Conservation (phyloP, 164 flowering plant species). For the Buxus sempervirens region DNA sequence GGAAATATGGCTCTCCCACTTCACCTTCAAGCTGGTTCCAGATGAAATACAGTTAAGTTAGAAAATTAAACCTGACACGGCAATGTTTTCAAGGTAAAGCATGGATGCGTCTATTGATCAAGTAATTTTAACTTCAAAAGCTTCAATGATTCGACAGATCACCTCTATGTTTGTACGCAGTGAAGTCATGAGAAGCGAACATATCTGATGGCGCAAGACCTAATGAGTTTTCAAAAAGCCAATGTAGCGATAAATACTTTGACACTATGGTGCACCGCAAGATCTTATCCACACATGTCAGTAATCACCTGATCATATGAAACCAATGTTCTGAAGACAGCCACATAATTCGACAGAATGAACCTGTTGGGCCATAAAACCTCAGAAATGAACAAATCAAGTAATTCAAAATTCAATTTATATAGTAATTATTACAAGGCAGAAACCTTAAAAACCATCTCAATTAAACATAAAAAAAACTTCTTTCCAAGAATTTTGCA, state of each 20-base stretch:
- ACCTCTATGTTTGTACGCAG: conserved; percentile 94
- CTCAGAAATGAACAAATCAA: conserved; percentile 7
- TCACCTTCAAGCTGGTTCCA: conserved; percentile 81
- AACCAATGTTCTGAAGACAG: conserved; percentile 64
- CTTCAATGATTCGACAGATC: conserved; percentile 10
- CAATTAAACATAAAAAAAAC: not conserved
- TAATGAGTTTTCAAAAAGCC: conserved; percentile 27
- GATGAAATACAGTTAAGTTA: conserved; percentile 4
- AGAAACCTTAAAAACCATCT: not conserved
- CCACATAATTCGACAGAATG: conserved; percentile 78
- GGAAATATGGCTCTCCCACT: conserved; percentile 88
- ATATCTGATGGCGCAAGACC: conserved; percentile 89
- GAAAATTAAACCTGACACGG: not conserved
- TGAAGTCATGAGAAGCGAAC: conserved; percentile 98
- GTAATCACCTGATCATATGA: conserved; percentile 75
- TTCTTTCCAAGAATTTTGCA: not conserved
- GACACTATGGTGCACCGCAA: conserved; percentile 6
- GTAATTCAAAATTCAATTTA: not conserved
- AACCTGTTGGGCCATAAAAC: conserved; percentile 52
- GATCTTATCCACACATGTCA: not conserved
- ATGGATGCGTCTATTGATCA: conserved; percentile 1
- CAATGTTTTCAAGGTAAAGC: not conserved
- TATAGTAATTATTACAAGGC: not conserved
- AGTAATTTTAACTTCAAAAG: not conserved
- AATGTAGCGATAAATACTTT: conserved; percentile 5